Base-by-base conservation (phyloP, 1,284 basidiomycete species). In the Rhizoctonia solani region DNA sequence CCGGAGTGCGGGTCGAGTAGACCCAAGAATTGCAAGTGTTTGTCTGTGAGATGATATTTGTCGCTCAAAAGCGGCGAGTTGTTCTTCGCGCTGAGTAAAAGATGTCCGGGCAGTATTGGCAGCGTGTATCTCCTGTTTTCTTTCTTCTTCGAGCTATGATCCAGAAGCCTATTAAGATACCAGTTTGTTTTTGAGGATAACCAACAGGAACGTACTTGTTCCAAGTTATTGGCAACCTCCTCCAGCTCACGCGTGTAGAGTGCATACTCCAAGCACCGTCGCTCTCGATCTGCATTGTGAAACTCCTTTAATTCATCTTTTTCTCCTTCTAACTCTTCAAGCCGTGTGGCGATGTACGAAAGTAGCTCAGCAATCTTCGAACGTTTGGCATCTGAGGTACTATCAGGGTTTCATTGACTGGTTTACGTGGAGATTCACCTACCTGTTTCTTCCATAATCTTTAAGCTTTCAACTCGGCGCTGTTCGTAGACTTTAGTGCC, bases 401-500 rank as follows among this genome's bases (percentile, higher is more conserved):
- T 14, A 30, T 9, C 21, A 68, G 13, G 69, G 67, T 54, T 37
- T 13, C 25, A 23, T 9, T 14, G 21, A 19, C 13, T 4, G 19
- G 30, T 16, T 37, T 32, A 16, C 2, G 56, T n/a, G 16, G 8
- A 25, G 9, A 54, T 55, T 3, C 14, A 70, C 72, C 47, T 29
- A 80, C 80, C 77, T n/a, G 97, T 99, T 75, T 98, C 95, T 46
- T 93, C 85, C 91, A 99, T 97, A 76, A 99, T 96, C 66, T 92
- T 90, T 30, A 96, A 82, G 11, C 93, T 96, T 76, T 99, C 96
- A 0, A 90, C 74, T 13, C 97, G 86, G 56, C 96, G 88, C 74
- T 97, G 91, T 77, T 99, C 97, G 76, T 99, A 99, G 0, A 99
- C 95, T 73, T 97, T 93, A 0, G 97, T 99, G 0, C 97, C 97